phyloP scores from a whole-genome alignment of 2,329 filamentous ascomycete species.

The Fusarium albosuccineum region DNA sequence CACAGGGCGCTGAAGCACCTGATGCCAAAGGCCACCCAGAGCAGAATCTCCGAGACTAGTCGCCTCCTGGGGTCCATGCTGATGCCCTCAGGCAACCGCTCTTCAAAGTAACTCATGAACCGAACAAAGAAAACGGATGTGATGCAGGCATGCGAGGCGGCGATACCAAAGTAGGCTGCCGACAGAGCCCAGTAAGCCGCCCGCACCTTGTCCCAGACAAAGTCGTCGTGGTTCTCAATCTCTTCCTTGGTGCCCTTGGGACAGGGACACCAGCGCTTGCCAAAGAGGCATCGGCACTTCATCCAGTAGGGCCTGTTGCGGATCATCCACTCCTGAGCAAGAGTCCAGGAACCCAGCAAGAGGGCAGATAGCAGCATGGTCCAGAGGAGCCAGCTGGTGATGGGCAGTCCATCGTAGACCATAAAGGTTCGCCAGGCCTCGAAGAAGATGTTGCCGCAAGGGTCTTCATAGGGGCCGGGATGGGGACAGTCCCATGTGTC shows the following conservation, averaged over 20 bases:
- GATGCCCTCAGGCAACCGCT: slow-evolving; percentile 41
- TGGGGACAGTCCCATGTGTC: slow-evolving; percentile 40
- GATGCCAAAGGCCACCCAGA: slow-evolving; percentile 40
- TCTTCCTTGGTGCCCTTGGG: slow-evolving; percentile 45
- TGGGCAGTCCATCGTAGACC: slow-evolving; percentile 28
- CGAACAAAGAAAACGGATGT: slow-evolving; percentile 34
- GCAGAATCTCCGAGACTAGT: slow-evolving; percentile 25
- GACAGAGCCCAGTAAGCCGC: slow-evolving; percentile 42
- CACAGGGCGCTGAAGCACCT: slow-evolving; percentile 37
- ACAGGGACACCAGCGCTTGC: slow-evolving; percentile 43
- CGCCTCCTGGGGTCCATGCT: slow-evolving; percentile 40
- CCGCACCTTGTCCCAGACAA: slow-evolving; percentile 45
- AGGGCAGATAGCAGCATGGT: slow-evolving; percentile 33
- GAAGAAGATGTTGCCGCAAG: slow-evolving; percentile 45
- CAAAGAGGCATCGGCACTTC: slow-evolving; percentile 43
- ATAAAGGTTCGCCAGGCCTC: slow-evolving; percentile 44
- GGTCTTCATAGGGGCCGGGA: slow-evolving; percentile 28
- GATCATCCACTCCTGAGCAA: slow-evolving; percentile 44
- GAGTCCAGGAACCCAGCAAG: slow-evolving; percentile 17
- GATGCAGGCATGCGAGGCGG: slow-evolving; percentile 36
- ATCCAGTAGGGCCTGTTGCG: slow-evolving; percentile 46
- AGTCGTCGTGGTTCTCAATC: slow-evolving; percentile 44
- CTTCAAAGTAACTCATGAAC: slow-evolving; percentile 37
- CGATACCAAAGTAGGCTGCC: slow-evolving; percentile 33
- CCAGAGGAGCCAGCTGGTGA: slow-evolving; percentile 34